Conservation (phyloP, 331 rosid genomes). For the Malus hybrid region DNA sequence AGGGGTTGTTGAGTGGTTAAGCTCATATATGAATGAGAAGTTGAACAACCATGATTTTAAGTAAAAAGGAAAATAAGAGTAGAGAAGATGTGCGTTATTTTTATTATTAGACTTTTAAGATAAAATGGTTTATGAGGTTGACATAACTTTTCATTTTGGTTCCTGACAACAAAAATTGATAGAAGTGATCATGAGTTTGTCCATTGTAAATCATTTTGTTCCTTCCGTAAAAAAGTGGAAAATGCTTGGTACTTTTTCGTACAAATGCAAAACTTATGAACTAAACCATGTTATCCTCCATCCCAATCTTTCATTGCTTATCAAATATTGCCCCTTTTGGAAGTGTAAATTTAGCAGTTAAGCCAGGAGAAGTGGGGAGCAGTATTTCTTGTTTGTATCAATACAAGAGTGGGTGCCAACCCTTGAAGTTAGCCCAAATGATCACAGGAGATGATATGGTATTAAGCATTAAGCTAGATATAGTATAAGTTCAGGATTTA, state of each 20-base stretch:
- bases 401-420: too few relatives aligned
- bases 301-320: neutral
- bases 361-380: too few relatives aligned
- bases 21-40: constrained; percentile 9
- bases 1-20: constrained; percentile 28
- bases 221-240: too few relatives aligned
- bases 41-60: constrained; percentile 1
- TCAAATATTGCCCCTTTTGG: neutral
- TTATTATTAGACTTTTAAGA: too few relatives aligned
- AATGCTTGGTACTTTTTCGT: constrained; percentile 13
- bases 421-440: neutral
- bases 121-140: too few relatives aligned
- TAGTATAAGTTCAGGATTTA: too few relatives aligned
- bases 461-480: neutral
- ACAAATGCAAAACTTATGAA: neutral
- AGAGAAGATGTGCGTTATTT: too few relatives aligned
- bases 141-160: too few relatives aligned
- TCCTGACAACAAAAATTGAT: too few relatives aligned
- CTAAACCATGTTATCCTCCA: constrained; percentile 5
- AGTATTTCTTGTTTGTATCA: neutral
- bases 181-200: too few relatives aligned
- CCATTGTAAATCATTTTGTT: too few relatives aligned
- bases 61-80: neutral
- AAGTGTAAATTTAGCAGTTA: neutral
- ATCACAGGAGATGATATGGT: neutral